Conservation (phyloP, 129 eudicot genomes). For the Tagetes patula region DNA sequence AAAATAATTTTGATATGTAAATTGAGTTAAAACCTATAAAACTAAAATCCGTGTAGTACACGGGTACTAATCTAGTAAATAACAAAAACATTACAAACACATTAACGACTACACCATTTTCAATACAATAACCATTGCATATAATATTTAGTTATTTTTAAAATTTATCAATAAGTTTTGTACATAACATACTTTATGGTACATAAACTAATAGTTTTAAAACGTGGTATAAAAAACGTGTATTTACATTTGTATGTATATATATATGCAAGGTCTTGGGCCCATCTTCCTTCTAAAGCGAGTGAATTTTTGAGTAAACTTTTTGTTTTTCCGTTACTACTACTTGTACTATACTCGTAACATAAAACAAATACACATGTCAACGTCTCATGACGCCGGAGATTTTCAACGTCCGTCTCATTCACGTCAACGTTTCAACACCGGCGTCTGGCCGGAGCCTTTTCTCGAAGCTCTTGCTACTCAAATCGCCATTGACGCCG, state of each 20-base stretch:
- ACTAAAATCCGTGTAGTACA: too few relatives aligned
- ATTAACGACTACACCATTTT: too few relatives aligned
- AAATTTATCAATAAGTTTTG: too few relatives aligned
- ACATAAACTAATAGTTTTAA: background rate
- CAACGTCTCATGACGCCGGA: conserved; percentile 41
- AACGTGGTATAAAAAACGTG: background rate
- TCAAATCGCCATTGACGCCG: conserved; percentile 69
- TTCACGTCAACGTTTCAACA: conserved; percentile 47
- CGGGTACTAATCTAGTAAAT: too few relatives aligned
- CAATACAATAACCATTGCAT: too few relatives aligned
- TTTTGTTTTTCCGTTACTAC: background rate
- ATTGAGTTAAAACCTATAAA: too few relatives aligned
- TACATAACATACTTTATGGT: too few relatives aligned
- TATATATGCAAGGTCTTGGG: conserved; percentile 17
- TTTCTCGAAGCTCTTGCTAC: conserved; percentile 78
- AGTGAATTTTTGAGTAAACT: conserved; percentile 15
- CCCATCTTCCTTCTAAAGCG: conserved; percentile 12
- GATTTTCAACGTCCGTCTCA: conserved; percentile 47
- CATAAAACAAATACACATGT: conserved; percentile 36
- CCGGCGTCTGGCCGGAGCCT: conserved; percentile 85
- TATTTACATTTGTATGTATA: background rate
- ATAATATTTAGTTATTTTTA: too few relatives aligned
- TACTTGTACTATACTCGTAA: conserved; percentile 33
- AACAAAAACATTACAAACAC: too few relatives aligned
- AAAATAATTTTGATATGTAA: too few relatives aligned